Evolutionary conservation across 106 monocot species (phyloP).

Genomic region (Apostasia ramifera): DNA sequence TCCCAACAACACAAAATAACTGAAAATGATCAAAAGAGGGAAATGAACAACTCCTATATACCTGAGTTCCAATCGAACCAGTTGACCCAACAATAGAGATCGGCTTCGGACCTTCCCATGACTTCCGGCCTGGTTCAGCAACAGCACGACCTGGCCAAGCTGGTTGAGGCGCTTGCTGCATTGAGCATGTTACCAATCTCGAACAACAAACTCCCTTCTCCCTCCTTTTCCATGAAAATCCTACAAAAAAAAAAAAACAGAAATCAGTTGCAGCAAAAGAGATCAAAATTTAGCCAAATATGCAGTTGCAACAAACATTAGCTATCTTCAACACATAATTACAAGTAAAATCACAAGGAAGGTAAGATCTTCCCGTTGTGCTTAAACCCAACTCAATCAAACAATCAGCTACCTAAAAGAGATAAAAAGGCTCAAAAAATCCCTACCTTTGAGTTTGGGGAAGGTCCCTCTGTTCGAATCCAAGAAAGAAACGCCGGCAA

Average conservation of each 20-base stretch:
- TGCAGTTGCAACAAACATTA: too few species aligned
- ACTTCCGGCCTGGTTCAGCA: conserved; percentile 37
- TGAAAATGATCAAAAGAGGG: too few species aligned
- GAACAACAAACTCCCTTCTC: conserved; percentile 2
- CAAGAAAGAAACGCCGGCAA: conserved; percentile 19
- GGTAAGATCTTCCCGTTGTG: not conserved
- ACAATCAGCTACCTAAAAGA: not conserved
- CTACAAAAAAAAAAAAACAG: conserved; percentile 9
- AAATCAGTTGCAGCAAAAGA: not conserved
- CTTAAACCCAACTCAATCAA: not conserved
- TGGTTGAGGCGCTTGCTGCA: conserved; percentile 63
- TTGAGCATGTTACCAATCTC: conserved; percentile 31
- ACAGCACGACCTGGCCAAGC: conserved; percentile 96
- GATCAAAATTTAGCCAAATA: not conserved
- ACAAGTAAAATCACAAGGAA: not conserved
- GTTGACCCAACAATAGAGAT: conserved; percentile 93
- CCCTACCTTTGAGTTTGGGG: conserved; percentile 5
- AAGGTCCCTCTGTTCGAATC: conserved; percentile 18
- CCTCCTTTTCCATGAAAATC: conserved; percentile 9
- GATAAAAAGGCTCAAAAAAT: not conserved
- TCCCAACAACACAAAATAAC: too few species aligned
- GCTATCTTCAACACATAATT: not conserved
- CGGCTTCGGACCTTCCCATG: conserved; percentile 84
- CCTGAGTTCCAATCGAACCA: conserved; percentile 98
- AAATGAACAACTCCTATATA: not conserved